Evolutionary conservation across 257 asterid species (phyloP).

Genomic region (Cruciata laevipes): DNA sequence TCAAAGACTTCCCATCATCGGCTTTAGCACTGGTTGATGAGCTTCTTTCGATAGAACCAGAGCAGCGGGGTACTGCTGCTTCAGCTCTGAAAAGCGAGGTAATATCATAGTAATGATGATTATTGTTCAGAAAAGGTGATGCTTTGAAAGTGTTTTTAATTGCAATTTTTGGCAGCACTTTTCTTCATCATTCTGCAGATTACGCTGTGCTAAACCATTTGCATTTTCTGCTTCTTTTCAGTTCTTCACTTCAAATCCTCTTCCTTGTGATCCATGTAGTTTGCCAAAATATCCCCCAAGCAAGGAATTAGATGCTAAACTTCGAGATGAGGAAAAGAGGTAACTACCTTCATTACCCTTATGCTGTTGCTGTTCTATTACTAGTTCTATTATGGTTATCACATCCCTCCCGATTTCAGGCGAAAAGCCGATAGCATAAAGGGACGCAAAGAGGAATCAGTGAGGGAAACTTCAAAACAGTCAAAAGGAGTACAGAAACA

Average conservation of each 20-base stretch:
- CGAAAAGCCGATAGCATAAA: constrained; percentile 29
- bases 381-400: background rate
- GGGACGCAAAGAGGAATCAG: constrained; percentile 26
- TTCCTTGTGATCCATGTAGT: constrained; percentile 43
- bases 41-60: constrained; percentile 87
- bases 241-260: constrained; percentile 43
- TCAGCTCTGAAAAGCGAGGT: constrained; percentile 80
- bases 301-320: constrained; percentile 43
- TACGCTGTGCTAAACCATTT: background rate
- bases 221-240: constrained; percentile 17
- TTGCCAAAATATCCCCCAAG: constrained; percentile 50
- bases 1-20: constrained; percentile 69
- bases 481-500: constrained; percentile 16
- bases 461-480: constrained; percentile 20
- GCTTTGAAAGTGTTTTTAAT: background rate
- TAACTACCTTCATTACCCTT: background rate
- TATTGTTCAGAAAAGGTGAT: background rate
- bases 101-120: background rate
- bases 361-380: background rate
- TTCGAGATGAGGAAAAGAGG: constrained; percentile 46
- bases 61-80: constrained; percentile 64
- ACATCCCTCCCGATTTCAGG: constrained; percentile 19
- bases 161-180: background rate
- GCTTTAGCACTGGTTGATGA: constrained; percentile 60
- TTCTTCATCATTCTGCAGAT: background rate